Conservation (phyloP, 768 basidiomycete species). For the Lepiota venenata region DNA sequence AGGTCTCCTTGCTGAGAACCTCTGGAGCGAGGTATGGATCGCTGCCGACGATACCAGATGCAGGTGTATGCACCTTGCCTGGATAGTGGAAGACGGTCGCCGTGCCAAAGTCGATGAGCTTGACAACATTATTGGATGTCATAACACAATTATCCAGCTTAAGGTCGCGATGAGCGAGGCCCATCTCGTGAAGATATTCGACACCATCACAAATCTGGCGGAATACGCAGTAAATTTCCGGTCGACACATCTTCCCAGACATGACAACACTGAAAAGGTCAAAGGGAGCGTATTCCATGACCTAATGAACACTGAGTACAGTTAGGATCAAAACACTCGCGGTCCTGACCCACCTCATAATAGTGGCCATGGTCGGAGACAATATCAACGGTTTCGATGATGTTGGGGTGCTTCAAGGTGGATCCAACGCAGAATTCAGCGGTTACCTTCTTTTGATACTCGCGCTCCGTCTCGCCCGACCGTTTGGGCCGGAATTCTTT, state of each 20-base stretch:
- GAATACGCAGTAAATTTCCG: constrained; percentile 99
- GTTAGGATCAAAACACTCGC: constrained; percentile 11
- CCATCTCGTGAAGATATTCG: constrained; percentile 96
- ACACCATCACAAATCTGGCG: constrained; percentile 98
- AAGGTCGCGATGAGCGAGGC: constrained; percentile 96
- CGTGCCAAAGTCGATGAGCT: constrained; percentile 99
- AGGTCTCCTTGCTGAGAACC: constrained; percentile 73
- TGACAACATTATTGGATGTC: constrained; percentile 92
- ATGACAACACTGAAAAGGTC: constrained; percentile 99
- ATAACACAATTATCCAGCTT: constrained; percentile 99
- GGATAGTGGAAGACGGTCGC: constrained; percentile 99
- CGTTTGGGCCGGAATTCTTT: constrained; percentile 96
- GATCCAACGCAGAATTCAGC: constrained; percentile 98
- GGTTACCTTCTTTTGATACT: constrained; percentile 99
- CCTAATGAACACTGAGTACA: constrained; percentile 41
- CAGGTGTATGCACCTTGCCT: constrained; percentile 75
- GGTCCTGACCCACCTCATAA: constrained; percentile 75
- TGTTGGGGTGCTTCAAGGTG: constrained; percentile 90
- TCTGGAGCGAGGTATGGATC: constrained; percentile 99
- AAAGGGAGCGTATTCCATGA: constrained; percentile 99
- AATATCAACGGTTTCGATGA: constrained; percentile 98
- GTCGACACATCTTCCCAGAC: constrained; percentile 98
- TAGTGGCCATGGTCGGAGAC: constrained; percentile 97
- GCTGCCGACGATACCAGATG: constrained; percentile 91
- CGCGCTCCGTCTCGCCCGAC: constrained; percentile 85